Conservation (phyloP, 1,284 basidiomycete genomes). For the Papiliotrema flavescens region DNA sequence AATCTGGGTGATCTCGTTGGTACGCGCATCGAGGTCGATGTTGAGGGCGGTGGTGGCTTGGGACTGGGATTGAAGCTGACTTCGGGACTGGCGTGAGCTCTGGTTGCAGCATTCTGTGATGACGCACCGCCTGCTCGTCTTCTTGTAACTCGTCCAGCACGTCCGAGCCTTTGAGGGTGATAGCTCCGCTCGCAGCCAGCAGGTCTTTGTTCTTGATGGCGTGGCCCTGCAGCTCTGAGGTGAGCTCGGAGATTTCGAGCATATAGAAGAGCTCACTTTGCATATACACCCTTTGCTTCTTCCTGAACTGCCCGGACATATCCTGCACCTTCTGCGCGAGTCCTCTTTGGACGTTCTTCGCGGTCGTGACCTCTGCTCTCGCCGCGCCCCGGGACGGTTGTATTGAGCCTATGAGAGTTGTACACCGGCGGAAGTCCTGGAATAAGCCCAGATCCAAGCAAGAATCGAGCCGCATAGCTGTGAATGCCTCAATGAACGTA, state of each 20-base stretch:
- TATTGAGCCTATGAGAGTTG: conserved; percentile 61
- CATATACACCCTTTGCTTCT: conserved; percentile 97
- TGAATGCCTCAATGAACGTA: conserved; percentile 49
- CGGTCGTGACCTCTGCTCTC: conserved; percentile 63
- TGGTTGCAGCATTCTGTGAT: not conserved
- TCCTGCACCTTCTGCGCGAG: conserved; percentile 93
- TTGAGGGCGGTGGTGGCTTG: conserved; percentile 52
- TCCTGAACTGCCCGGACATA: conserved; percentile 85
- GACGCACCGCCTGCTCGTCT: conserved; percentile 66
- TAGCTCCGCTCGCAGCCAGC: conserved; percentile 70
- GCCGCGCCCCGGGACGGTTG: conserved; percentile 46
- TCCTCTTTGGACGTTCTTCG: conserved; percentile 94
- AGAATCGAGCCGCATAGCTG: too few relatives aligned
- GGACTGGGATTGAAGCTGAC: conserved; percentile 39
- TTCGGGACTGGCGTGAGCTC: conserved; percentile 3
- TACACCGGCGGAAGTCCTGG: conserved; percentile 81
- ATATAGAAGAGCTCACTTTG: conserved; percentile 67
- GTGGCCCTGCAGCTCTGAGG: conserved; percentile 80
- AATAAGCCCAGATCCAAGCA: not conserved
- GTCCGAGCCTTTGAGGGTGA: conserved; percentile 75
- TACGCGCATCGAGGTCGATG: conserved; percentile 60
- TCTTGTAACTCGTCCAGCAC: conserved; percentile 76
- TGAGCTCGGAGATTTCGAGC: not conserved
- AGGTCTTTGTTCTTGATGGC: conserved; percentile 91
- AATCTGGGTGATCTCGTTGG: conserved; percentile 82